phyloP scores from a whole-genome alignment of 2,329 filamentous ascomycete species.

The Xylariomycetidae sp. region DNA sequence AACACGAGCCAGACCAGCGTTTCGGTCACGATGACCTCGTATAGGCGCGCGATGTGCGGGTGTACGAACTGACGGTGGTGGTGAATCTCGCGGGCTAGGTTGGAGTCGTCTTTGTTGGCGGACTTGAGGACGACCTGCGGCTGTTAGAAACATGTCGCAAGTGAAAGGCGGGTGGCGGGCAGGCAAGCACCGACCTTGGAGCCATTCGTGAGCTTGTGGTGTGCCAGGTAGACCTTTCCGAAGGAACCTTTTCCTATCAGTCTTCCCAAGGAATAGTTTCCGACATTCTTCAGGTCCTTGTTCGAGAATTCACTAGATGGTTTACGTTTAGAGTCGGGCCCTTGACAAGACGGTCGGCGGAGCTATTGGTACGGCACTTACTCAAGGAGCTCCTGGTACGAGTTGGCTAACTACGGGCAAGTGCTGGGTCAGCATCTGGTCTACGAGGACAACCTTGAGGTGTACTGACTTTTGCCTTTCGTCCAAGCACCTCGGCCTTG shows the following conservation, averaged over 20 bases:
- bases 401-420: conserved; percentile 73
- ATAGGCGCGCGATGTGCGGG: conserved; percentile 91
- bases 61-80: conserved; percentile 97
- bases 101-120: conserved; percentile 90
- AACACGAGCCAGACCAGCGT: conserved; percentile 90
- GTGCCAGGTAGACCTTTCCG: conserved; percentile 93
- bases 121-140: conserved; percentile 92
- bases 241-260: conserved; percentile 97
- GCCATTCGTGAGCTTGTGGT: conserved; percentile 96
- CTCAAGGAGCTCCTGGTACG: conserved; percentile 94
- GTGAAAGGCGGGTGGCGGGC: conserved; percentile 2
- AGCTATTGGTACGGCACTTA: conserved; percentile 41
- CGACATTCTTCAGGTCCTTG: conserved; percentile 83
- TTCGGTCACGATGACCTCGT: conserved; percentile 98
- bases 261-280: conserved; percentile 87
- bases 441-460: not conserved
- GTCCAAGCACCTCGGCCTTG: conserved; percentile 40
- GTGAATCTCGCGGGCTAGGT: conserved; percentile 94
- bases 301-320: conserved; percentile 81
- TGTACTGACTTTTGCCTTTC: conserved; percentile 27
- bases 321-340: conserved; percentile 8
- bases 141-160: conserved; percentile 9
- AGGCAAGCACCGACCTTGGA: conserved; percentile 71
- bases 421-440: conserved; percentile 7
- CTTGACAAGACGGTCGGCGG: not conserved